These are phyloP conservation scores for Pseudogymnoascus sp. DNA, from an alignment of 2,329 filamentous ascomycete genomes.

Conservation along the genomic window DNA sequence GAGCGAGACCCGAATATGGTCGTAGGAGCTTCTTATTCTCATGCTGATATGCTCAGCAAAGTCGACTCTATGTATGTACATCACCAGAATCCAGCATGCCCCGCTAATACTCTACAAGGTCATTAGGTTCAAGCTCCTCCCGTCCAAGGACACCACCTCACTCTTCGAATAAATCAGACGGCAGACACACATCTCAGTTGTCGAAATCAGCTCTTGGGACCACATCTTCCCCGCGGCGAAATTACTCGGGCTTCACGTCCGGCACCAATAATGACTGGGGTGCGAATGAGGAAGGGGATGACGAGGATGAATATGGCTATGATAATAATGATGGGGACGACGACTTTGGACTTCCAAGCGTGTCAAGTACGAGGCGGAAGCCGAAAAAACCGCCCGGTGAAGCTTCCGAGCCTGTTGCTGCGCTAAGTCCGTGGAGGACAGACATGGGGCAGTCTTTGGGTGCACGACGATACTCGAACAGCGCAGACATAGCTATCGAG, in stretches of 20 bases:
- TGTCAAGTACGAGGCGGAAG: conserved; percentile 83
- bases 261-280: conserved; percentile 79
- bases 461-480: conserved; percentile 65
- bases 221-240: conserved; percentile 59
- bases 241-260: conserved; percentile 73
- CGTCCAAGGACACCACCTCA: conserved; percentile 70
- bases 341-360: conserved; percentile 88
- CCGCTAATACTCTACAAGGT: conserved; percentile 36
- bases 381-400: conserved; percentile 34
- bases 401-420: conserved; percentile 16
- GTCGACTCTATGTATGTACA: conserved; percentile 62
- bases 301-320: conserved; percentile 67
- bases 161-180: conserved; percentile 45
- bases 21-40: conserved; percentile 90
- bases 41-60: conserved; percentile 80
- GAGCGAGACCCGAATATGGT: conserved; percentile 62
- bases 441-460: conserved; percentile 33
- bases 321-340: conserved; percentile 74
- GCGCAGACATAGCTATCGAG: conserved; percentile 90
- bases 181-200: conserved; percentile 49
- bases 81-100: conserved; percentile 24
- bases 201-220: conserved; percentile 43
- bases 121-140: conserved; percentile 49
- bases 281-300: conserved; percentile 58
- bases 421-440: conserved; percentile 32